phyloP scores from a whole-genome alignment of 192 early-diverging fungal species.

The Backusella liffmaniae region DNA sequence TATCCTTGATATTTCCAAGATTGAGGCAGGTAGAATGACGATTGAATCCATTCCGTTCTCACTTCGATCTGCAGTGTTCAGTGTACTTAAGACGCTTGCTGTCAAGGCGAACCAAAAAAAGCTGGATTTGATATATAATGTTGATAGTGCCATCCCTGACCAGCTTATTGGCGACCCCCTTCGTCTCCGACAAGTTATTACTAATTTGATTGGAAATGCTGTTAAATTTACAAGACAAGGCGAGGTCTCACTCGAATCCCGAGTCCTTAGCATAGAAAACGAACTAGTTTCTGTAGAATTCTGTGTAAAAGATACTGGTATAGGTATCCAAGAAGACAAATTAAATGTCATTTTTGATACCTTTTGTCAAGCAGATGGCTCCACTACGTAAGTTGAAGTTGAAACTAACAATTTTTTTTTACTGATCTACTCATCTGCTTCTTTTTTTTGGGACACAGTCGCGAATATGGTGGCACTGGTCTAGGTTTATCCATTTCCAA shows the following conservation, averaged over 20 bases:
- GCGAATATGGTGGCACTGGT: constrained; percentile 21
- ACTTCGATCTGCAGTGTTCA: constrained; percentile 59
- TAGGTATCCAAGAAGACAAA: constrained; percentile 81
- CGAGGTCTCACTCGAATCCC: constrained; percentile 57
- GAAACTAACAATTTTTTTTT: neutral
- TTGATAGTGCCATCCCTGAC: constrained; percentile 71
- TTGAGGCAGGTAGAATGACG: constrained; percentile 82
- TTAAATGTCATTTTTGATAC: constrained; percentile 75
- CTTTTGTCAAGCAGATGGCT: constrained; percentile 84
- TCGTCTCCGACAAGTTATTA: constrained; percentile 76
- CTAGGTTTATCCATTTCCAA: constrained; percentile 82
- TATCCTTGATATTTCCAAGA: constrained; percentile 82
- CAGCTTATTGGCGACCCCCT: constrained; percentile 76
- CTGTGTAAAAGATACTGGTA: constrained; percentile 78
- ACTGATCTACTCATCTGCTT: neutral
- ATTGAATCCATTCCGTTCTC: constrained; percentile 75
- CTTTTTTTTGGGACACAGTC: neutral
- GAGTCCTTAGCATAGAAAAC: constrained; percentile 37
- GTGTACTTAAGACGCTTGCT: constrained; percentile 69
- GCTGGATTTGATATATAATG: constrained; percentile 61
- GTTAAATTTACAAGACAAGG: constrained; percentile 83
- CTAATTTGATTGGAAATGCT: constrained; percentile 81
- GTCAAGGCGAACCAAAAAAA: constrained; percentile 76
- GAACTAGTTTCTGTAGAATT: constrained; percentile 61
- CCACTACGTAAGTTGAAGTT: constrained; percentile 51